phyloP scores from a whole-genome alignment of 192 early-diverging fungal species.

The Linnemannia elongata region DNA sequence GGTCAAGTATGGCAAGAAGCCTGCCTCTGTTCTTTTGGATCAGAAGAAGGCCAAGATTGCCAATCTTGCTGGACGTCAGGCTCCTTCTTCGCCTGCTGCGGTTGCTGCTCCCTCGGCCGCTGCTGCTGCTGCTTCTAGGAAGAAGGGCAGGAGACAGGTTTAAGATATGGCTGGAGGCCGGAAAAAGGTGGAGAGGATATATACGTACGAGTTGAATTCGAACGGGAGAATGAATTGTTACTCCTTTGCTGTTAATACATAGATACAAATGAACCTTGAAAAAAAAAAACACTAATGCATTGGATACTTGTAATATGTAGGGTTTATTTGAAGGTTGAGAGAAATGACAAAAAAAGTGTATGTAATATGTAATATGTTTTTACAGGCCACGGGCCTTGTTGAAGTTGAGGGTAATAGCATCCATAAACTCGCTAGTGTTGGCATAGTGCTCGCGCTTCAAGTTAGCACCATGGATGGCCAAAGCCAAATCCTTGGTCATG shows the following conservation, averaged over 20 bases:
- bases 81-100: neutral
- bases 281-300: neutral
- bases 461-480: conserved; percentile 90
- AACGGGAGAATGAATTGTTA: neutral
- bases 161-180: neutral
- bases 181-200: neutral
- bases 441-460: conserved; percentile 88
- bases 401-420: conserved; percentile 76
- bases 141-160: conserved; percentile 51
- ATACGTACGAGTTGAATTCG: neutral
- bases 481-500: conserved; percentile 97
- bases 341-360: neutral
- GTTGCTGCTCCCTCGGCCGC: conserved; percentile 14
- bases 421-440: conserved; percentile 91
- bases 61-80: neutral
- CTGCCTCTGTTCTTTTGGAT: conserved; percentile 41
- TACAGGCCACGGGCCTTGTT: conserved; percentile 50
- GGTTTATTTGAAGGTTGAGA: neutral
- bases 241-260: neutral
- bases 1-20: conserved; percentile 78
- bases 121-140: conserved; percentile 27
- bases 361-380: neutral
- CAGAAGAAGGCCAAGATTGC: conserved; percentile 36
- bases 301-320: neutral
- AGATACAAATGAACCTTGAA: neutral